Conservation (phyloP, 2,329 filamentous ascomycete species). For the Colletotrichum gigasporum region DNA sequence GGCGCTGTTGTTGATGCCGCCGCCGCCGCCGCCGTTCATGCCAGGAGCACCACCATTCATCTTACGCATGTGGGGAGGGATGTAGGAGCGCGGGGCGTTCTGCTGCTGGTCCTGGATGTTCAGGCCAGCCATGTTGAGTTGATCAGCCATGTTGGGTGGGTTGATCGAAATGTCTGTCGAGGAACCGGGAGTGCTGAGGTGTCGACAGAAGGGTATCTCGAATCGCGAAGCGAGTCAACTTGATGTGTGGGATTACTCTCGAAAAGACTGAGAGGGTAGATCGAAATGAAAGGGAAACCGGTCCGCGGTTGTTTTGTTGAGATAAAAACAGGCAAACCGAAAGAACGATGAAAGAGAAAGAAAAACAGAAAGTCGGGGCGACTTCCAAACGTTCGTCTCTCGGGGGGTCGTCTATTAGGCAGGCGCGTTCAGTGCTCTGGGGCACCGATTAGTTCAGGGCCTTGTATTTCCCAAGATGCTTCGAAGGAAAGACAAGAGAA, state of each 20-base stretch:
- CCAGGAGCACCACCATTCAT: slow-evolving; percentile 50
- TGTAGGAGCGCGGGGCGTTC: slow-evolving; percentile 73
- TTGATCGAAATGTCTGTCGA: slow-evolving; percentile 30
- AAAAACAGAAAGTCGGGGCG: slow-evolving; percentile 40
- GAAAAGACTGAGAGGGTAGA: slow-evolving; percentile 34
- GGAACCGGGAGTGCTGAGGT: slow-evolving; percentile 1
- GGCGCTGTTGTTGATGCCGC: slow-evolving; percentile 59
- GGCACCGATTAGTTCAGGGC: slow-evolving; percentile 33
- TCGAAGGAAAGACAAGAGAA: slow-evolving; percentile 59
- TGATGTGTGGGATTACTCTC: slow-evolving; percentile 38
- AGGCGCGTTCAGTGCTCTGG: slow-evolving; percentile 28
- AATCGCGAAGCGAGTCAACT: slow-evolving; percentile 9
- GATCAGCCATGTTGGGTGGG: slow-evolving; percentile 75
- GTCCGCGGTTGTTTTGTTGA: slow-evolving; percentile 25
- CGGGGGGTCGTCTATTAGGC: slow-evolving; percentile 42
- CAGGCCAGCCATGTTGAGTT: slow-evolving; percentile 84
- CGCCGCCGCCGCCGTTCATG: slow-evolving; percentile 46
- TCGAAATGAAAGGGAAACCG: slow-evolving; percentile 34
- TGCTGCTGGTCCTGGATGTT: slow-evolving; percentile 64
- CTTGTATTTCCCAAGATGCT: slow-evolving; percentile 50
- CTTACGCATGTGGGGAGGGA: slow-evolving; percentile 84
- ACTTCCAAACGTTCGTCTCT: slow-evolving; percentile 38
- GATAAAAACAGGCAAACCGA: slow-evolving; percentile 32
- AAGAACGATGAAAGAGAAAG: slow-evolving; percentile 31
- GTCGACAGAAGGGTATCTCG: slow-evolving; percentile 25